Base-by-base conservation (phyloP, 176 grass and related monocot species). In the Tillandsia fasciculata region DNA sequence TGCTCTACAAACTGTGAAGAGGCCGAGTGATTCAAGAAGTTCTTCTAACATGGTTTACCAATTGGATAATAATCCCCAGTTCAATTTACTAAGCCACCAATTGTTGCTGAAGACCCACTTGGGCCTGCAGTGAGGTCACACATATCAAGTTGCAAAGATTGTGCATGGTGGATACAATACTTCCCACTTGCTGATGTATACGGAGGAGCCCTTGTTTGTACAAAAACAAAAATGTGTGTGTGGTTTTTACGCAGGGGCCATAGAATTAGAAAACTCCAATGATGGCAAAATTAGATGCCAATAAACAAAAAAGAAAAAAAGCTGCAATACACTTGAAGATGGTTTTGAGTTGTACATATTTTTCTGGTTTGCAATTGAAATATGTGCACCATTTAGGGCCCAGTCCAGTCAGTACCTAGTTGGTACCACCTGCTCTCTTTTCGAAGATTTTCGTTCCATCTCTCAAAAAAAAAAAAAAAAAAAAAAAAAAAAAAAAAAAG, bases 21-120 rank as follows among this genome's bases (percentile, higher is more conserved):
- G 14, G 26, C 6, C 24, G 1, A 42, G 2, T 27, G 12, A 18
- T n/a, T 52, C 73, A 11, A 52, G 23, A 26, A 47, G 13, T 26
- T 29, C 2, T 11, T 13, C 49, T 50, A 53, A 52, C 23, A 18
- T 22, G 12, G 22, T 13, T 12, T 20, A 51, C 49, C 53, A 61
- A 20, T 23, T 61, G 15, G 56, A 61, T 61, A 52, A 20, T 28
- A 52, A 20, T 28, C 64, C 77, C 50, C 84, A 87, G 76, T 69
- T 59, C 84, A 79, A 72, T 69, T 54, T 79, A 14, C 15, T 76
- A 26, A 71, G 54, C 71, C 53, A 82, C 66, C 68, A 82, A 70
- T 66, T 74, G 49, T 50, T 72, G 10, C 52, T 73, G 12, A 73
- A 73, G 50, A 12, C n/a, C 12, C 61, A 79, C 10, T 14, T 56